Base-by-base conservation (phyloP, 1,284 basidiomycete genomes). In the Neolentinus lepideus region DNA sequence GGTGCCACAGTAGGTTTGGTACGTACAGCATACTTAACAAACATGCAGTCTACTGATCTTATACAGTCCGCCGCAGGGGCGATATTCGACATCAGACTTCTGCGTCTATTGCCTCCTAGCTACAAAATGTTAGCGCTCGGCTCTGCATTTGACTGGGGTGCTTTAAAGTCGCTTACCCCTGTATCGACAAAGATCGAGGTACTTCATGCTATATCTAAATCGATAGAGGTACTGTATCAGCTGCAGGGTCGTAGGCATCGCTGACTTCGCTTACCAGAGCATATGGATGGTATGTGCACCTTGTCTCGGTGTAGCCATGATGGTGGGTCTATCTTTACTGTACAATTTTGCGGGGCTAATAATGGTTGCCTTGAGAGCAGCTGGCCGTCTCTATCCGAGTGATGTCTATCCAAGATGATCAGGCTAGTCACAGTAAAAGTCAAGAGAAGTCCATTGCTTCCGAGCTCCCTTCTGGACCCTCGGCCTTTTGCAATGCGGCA, bases 1-100 rank as follows among this genome's bases (percentile, higher is more conserved):
- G 89, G 89, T 14, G 85, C 89, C 29, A 90, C 88, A 3, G 75
- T 86, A 52, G 89, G 90, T 58, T 67, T 92, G 70, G 89, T 88
- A 67, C 63, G 83, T 68, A 53, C 61, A 24, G 24, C 50, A 6
- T 25, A 29, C 52, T 8, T 51, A 21, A 16, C 10, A 48, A 12
- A 35, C 12, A 51, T 47, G 45, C 56, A 24, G 25, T 12, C 54
- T 57, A 10, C 48, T 54, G 33, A 35, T 57, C 38, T 19, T 35
- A 54, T 59, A 22, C 63, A 91, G 88, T 80, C 89, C 50, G 74
- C 87, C 38, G 82, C 88, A 56, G 86, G 88, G n/a, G 81, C 87
- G 52, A 74, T 88, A 58, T 90, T 88, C 67, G 76, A 85, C 64
- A 79, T 74, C 38, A 72, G 76, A 53, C 67, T 84, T 19, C 70